Conservation (phyloP, 2,329 filamentous ascomycete species). For the Beauveria bassiana region DNA sequence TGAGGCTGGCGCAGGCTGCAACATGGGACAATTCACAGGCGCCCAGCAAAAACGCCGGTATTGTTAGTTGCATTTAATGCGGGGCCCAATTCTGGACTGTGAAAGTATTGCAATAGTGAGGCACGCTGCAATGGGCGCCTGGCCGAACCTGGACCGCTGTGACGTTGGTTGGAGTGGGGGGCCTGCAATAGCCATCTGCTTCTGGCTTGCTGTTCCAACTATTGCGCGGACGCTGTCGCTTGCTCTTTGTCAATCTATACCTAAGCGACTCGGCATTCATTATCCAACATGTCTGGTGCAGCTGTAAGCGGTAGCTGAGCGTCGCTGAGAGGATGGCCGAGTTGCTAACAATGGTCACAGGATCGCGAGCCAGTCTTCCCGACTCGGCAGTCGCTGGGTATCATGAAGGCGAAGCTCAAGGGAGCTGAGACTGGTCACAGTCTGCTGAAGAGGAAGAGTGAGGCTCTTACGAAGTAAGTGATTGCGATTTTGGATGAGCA, state of each 20-base stretch:
- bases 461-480: constrained; percentile 88
- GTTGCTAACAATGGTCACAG: constrained; percentile 35
- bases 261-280: not conserved
- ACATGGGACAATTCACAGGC: constrained; percentile 4
- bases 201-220: not conserved
- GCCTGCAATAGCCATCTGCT: not conserved
- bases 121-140: not conserved
- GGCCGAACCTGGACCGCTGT: not conserved
- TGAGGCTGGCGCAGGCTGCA: constrained; percentile 3
- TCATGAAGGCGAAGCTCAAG: constrained; percentile 98
- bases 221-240: not conserved
- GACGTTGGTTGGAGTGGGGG: constrained; percentile 8
- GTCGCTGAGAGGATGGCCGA: too few relatives aligned
- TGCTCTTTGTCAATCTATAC: constrained; percentile 4
- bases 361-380: constrained; percentile 95
- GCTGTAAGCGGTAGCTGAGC: constrained; percentile 23
- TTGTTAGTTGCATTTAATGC: constrained; percentile 12
- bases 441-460: constrained; percentile 93
- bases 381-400: constrained; percentile 88
- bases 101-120: constrained; percentile 3
- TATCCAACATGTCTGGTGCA: constrained; percentile 30
- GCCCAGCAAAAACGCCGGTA: not conserved
- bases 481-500: not conserved
- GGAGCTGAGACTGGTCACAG: constrained; percentile 87
- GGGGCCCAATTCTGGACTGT: not conserved